These are phyloP conservation scores for Sambucus nigra DNA, from an alignment of 129 eudicot genomes.

Conservation along the genomic window DNA sequence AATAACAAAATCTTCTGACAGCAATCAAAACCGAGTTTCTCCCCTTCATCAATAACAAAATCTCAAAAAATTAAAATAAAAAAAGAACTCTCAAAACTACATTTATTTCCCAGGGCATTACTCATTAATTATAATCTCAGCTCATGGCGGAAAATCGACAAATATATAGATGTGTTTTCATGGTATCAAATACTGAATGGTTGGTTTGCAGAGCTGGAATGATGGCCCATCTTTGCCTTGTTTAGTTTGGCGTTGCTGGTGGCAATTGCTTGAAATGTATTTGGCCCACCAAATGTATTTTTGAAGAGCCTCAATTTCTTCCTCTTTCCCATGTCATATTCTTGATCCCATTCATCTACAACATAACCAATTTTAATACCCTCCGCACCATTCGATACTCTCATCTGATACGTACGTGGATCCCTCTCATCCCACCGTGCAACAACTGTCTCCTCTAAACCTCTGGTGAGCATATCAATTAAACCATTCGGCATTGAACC, in stretches of 20 bases:
- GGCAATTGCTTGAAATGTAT: slow-evolving; percentile 79
- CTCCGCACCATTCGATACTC: slow-evolving; percentile 12
- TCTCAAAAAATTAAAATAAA: too few species aligned
- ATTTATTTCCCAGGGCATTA: too few species aligned
- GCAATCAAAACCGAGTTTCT: too few species aligned
- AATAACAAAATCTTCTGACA: too few species aligned
- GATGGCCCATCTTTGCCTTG: slow-evolving; percentile 24
- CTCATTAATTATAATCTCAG: too few species aligned
- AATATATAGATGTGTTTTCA: too few species aligned
- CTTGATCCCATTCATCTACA: slow-evolving; percentile 94
- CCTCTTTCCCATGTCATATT: slow-evolving; percentile 75
- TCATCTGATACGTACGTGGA: slow-evolving; percentile 14
- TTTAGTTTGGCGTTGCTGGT: slow-evolving; percentile 37
- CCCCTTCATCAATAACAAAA: too few species aligned
- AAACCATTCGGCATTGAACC: slow-evolving; percentile 22
- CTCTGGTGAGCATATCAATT: slow-evolving; percentile 57
- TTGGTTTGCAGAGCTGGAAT: slow-evolving; percentile 27
- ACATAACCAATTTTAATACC: slow-evolving; percentile 50
- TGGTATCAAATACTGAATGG: too few species aligned
- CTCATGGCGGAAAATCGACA: too few species aligned
- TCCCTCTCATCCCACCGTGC: slow-evolving; percentile 61
- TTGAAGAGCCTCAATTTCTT: slow-evolving; percentile 50
- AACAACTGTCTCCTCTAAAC: slow-evolving; percentile 46
- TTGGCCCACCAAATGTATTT: slow-evolving; percentile 51
- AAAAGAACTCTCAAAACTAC: too few species aligned